phyloP scores from a whole-genome alignment of 2,329 filamentous ascomycete genomes.

The Arthroderma sp. region DNA sequence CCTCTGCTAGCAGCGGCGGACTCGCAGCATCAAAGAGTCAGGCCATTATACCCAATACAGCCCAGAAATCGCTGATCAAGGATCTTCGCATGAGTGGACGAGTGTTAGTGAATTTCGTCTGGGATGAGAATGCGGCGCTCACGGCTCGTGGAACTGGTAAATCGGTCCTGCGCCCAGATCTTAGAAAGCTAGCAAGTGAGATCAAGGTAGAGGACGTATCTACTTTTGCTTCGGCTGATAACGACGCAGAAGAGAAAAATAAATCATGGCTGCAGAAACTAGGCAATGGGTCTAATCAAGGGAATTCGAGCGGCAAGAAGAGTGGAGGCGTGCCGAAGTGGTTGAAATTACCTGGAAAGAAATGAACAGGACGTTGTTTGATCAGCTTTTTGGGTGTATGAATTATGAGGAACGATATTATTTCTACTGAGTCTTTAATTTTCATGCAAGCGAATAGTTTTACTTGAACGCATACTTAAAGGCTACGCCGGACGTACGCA shows the following conservation, averaged over 20 bases:
- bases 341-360: constrained; percentile 59
- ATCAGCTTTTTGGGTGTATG: not conserved
- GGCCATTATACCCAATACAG: constrained; percentile 30
- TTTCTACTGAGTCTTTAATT: too few relatives aligned
- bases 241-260: constrained; percentile 23
- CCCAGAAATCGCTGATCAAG: constrained; percentile 47
- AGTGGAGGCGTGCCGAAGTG: constrained; percentile 49
- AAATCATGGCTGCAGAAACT: constrained; percentile 27
- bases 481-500: too few relatives aligned
- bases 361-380: constrained; percentile 30
- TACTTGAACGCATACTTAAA: too few relatives aligned
- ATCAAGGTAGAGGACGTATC: constrained; percentile 51
- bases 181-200: constrained; percentile 50
- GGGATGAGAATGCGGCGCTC: constrained; percentile 51
- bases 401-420: too few relatives aligned
- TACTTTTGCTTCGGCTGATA: constrained; percentile 23
- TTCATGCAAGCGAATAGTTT: too few relatives aligned
- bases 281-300: constrained; percentile 22
- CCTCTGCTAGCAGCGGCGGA: constrained; percentile 6
- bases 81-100: constrained; percentile 57
- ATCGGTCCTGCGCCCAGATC: constrained; percentile 47
- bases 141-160: constrained; percentile 37
- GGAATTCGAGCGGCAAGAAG: constrained; percentile 22
- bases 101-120: constrained; percentile 63
- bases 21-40: constrained; percentile 12